Evolutionary conservation across 805 yeast genomes (phyloP), one percentile per base, ranked within the genome.

Genomic region (Ogataea chonburiensis): DNA sequence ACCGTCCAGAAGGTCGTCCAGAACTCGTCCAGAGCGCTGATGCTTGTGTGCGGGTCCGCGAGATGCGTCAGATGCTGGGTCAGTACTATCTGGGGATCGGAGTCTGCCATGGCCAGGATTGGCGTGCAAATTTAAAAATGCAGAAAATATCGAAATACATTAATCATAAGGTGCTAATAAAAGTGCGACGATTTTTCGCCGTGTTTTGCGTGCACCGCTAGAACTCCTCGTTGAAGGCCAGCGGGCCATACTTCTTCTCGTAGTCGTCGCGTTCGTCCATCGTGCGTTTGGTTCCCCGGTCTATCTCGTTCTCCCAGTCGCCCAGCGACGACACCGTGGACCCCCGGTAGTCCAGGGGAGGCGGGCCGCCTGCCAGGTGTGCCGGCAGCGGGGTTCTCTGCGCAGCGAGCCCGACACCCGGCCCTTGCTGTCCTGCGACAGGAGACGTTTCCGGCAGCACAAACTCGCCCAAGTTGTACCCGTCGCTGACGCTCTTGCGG

Each of bases 11-110:
- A 68, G 49, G 34, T 11, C 8, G 36, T 49, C 79, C 80, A 72
- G 45, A 64, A 66, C 1, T 52, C 52, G 41, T 63, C 71, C 21
- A 58, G 58, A 2, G 53, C 45, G 4, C 68, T 49, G 11, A 66
- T 52, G 12, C 55, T 56, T 4, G 64, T 46, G 25, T 66, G 47
- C 17, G 71, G 66, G 29, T 73, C 79, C 4, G 77, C 73, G 17
- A 86, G 69, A 44, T 68, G 66, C 51, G 71, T 70, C 43, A 84
- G 73, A 50, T 79, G 86, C 50, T 71, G 72, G 54, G 75, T 78
- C 58, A 77, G 73, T 36, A 67, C 65, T 24, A 75, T 62, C 52
- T 71, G 81, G 16, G 89, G 84, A 39, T 84, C 91, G n/a, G 81
- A 66, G 20, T 81, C 73, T 26, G 82, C 88, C 95, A 86, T 86